Percentiles rank a stretch among this genome's conserved stretches.
phyloP scores from a whole-genome alignment of 2,329 filamentous ascomycete species.

The Acephala macrosclerotiorum region DNA sequence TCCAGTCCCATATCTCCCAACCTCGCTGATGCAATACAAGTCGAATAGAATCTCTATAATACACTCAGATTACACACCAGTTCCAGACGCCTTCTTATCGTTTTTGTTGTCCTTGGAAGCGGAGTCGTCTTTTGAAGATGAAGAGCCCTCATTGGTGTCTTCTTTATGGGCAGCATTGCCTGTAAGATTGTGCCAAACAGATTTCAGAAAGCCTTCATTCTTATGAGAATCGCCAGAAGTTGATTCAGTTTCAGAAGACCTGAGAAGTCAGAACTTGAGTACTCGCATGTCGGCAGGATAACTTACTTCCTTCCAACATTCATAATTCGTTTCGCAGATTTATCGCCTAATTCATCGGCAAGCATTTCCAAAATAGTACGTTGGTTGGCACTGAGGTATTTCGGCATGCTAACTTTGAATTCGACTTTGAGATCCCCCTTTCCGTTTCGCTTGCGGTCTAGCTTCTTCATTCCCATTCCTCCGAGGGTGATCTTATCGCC shows the following conservation, averaged over 20 bases:
- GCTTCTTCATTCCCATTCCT: conserved; percentile 93
- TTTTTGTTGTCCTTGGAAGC: conserved; percentile 30
- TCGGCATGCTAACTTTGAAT: conserved; percentile 95
- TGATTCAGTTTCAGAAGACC: conserved; percentile 26
- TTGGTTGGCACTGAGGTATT: conserved; percentile 91
- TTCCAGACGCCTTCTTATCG: conserved; percentile 32
- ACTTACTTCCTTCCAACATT: conserved; percentile 71
- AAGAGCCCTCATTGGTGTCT: neutral
- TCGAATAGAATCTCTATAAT: conserved; percentile 24
- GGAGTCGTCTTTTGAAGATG: conserved; percentile 11
- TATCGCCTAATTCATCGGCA: conserved; percentile 94
- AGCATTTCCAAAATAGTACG: conserved; percentile 93
- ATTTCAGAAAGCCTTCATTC: conserved; percentile 90
- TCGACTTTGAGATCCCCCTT: conserved; percentile 90
- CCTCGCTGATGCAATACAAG: conserved; percentile 35
- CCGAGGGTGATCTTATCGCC: conserved; percentile 89
- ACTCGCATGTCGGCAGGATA: conserved; percentile 23
- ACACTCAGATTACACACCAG: conserved; percentile 18
- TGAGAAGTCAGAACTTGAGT: conserved; percentile 14
- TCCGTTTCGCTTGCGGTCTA: conserved; percentile 70
- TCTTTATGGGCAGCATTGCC: conserved; percentile 58
- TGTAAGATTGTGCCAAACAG: conserved; percentile 91
- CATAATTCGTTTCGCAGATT: conserved; percentile 91
- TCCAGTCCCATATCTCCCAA: conserved; percentile 27
- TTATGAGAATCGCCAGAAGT: conserved; percentile 61